These are phyloP conservation scores for Wickerhamomyces hampshirensis DNA, from an alignment of 805 yeast species.

Conservation along the genomic window DNA sequence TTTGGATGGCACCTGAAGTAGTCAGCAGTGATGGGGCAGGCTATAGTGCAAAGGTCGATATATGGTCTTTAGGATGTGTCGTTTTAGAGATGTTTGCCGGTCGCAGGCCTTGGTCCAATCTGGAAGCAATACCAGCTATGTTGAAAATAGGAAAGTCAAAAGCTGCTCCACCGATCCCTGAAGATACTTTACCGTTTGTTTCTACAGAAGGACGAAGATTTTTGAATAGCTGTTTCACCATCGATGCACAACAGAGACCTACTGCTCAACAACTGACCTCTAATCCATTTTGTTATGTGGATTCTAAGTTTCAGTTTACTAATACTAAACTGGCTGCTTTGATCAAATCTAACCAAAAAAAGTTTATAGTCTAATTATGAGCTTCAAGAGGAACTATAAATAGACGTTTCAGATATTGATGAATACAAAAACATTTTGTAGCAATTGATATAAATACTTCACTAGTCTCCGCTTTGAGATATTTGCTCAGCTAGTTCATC, in stretches of 20 bases:
- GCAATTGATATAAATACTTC: too few species aligned
- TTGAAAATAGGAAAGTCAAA: slow-evolving; percentile 81
- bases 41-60: slow-evolving; percentile 95
- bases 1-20: slow-evolving; percentile 99
- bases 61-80: slow-evolving; percentile 98
- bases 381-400: too few species aligned
- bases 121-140: slow-evolving; percentile 93
- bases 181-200: slow-evolving; percentile 67
- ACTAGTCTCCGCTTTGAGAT: too few species aligned
- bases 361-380: slow-evolving; percentile 11
- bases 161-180: slow-evolving; percentile 93
- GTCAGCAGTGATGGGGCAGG: slow-evolving; percentile 89
- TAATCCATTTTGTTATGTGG: slow-evolving; percentile 46
- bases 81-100: slow-evolving; percentile 98
- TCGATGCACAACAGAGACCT: slow-evolving; percentile 82
- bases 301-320: slow-evolving; percentile 42
- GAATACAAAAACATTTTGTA: too few species aligned
- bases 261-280: slow-evolving; percentile 65
- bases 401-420: too few species aligned
- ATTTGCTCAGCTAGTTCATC: slow-evolving; percentile 3
- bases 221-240: slow-evolving; percentile 67
- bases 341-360: slow-evolving; percentile 41
- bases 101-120: slow-evolving; percentile 94
- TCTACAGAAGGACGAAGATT: slow-evolving; percentile 65
- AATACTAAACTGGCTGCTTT: slow-evolving; percentile 51